Conservation (phyloP, 495 filamentous ascomycete species). For the Aspergillus asperescens region DNA sequence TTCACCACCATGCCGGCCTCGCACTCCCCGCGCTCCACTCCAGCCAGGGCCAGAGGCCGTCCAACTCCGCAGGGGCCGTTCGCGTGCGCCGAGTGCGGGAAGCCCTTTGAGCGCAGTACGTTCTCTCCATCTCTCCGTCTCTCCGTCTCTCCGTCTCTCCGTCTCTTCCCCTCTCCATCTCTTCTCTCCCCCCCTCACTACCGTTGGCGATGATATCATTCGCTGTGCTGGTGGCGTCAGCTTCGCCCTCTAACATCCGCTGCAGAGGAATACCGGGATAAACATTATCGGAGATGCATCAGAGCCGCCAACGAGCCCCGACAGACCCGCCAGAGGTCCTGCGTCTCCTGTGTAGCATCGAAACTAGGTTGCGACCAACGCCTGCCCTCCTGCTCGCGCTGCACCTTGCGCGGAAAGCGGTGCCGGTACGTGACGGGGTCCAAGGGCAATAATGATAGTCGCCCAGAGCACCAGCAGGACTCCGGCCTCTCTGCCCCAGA, state of each 20-base stretch:
- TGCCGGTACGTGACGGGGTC: slow-evolving; percentile 2
- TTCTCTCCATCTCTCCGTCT: too few species aligned
- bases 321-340: slow-evolving; percentile 4
- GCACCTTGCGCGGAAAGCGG: neutral
- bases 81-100: slow-evolving; percentile 1
- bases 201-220: too few species aligned
- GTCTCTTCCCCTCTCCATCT: too few species aligned
- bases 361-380: slow-evolving; percentile 6
- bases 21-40: too few species aligned
- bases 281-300: slow-evolving; percentile 5
- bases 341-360: slow-evolving; percentile 1
- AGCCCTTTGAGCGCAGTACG: slow-evolving; percentile 5
- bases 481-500: neutral
- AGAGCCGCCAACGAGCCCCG: neutral
- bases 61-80: neutral
- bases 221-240: neutral
- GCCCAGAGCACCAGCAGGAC: neutral
- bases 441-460: neutral
- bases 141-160: too few species aligned
- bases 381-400: slow-evolving; percentile 4
- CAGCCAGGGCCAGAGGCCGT: too few species aligned
- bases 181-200: too few species aligned
- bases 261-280: slow-evolving; percentile 6
- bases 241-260: neutral
- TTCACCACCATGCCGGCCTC: neutral